Evolutionary conservation across 495 filamentous ascomycete genomes (phyloP), one percentile per base, ranked within the genome.

Genomic region (Neurospora intermedia): DNA sequence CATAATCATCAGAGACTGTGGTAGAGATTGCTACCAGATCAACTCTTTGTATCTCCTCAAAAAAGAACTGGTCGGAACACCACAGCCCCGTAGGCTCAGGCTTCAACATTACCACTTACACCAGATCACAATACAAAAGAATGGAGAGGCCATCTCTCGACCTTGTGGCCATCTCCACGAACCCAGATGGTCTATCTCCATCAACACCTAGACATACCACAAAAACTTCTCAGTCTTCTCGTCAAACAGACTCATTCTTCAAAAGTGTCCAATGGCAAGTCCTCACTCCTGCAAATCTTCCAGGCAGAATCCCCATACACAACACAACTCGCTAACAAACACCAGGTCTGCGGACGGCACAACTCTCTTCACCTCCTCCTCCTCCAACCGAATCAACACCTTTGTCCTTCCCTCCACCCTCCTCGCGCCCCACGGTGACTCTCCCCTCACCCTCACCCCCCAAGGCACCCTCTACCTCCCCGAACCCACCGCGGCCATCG

Each of bases 281-380:
- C 23, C 43, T 48, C 3, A n/a, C 18, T 20, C 40, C 71, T 13
- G 40, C 73, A 27, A 54, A 6, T 9, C 66, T 15, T 35, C 38
- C 20, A 43, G 35, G 23, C 31, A 59, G n/a, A 10, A 10, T 45
- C 6, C 43, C 40, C 10, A 23, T 31, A 2, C 27, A 15, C 13
- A 66, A 66, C 41, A 77, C 72, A 69, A 69, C 6, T 8, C n/a
- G 40, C 40, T 41, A 48, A 10, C 18, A 46, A 46, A 43, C 43
- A 6, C 20, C 75, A 82, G 80, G 91, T 89, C 93, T 8, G 89
- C 92, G 69, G 94, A 97, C 78, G 93, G 95, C 18, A 96, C 93
- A 11, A 89, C 88, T 8, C 82, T 98, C 69, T 78, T 99, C 77
- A 92, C 94, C n/a, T 87, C 87, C 38, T 90, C 87, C 46, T 89